Conservation (phyloP, 164 flowering plant genomes). For the Litsea cubeba region DNA sequence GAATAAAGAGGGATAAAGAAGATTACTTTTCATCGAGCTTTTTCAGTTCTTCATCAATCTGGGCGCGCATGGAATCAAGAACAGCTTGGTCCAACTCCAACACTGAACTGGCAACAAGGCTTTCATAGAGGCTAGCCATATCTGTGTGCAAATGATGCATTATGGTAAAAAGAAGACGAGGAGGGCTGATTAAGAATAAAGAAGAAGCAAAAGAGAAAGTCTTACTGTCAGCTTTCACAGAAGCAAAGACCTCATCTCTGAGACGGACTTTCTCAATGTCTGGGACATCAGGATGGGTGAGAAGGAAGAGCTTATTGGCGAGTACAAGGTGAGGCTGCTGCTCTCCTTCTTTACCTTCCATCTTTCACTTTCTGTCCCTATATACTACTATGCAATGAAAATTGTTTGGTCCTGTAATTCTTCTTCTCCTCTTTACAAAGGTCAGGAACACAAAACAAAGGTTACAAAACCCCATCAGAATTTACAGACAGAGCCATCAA, state of each 20-base stretch:
- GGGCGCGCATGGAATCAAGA: slow-evolving; percentile 66
- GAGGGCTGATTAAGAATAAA: background rate
- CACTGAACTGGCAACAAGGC: slow-evolving; percentile 47
- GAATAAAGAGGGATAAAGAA: background rate
- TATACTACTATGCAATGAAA: too few species aligned
- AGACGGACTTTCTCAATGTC: slow-evolving; percentile 89
- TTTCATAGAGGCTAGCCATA: slow-evolving; percentile 78
- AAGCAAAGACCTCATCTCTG: slow-evolving; percentile 61
- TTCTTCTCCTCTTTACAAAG: too few species aligned
- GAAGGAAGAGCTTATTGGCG: slow-evolving; percentile 72
- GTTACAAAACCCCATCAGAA: too few species aligned
- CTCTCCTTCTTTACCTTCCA: slow-evolving; percentile 68
- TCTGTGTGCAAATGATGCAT: slow-evolving; percentile 30
- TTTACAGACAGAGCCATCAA: too few species aligned
- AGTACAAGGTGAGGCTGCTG: slow-evolving; percentile 68
- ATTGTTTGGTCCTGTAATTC: too few species aligned
- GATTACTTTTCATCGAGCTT: slow-evolving; percentile 91
- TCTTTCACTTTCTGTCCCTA: slow-evolving; percentile 6
- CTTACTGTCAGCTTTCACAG: slow-evolving; percentile 61
- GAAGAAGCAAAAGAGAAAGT: background rate
- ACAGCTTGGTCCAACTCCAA: slow-evolving; percentile 62
- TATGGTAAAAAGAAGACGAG: background rate
- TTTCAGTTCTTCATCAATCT: slow-evolving; percentile 73
- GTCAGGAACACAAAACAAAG: too few species aligned
- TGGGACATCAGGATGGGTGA: slow-evolving; percentile 65